Percentiles rank a stretch among this genome's conserved stretches.
Evolutionary conservation across 1,284 basidiomycete genomes (phyloP).

Genomic region (Somion occarium): DNA sequence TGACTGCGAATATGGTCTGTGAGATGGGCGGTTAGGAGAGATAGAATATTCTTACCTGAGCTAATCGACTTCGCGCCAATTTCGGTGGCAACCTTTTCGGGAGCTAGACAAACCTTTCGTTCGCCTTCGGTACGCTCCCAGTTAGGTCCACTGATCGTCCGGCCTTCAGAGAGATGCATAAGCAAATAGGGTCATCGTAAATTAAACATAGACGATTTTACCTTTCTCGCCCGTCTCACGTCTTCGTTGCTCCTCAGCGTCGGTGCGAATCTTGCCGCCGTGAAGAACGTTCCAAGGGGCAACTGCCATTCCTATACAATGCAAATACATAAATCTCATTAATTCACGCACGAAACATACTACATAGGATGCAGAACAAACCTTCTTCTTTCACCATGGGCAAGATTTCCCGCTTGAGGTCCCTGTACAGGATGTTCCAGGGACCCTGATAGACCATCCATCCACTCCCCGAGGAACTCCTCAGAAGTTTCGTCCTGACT

Average conservation of each 20-base stretch:
- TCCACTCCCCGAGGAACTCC: slow-evolving; percentile 16
- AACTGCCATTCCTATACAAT: slow-evolving; percentile 38
- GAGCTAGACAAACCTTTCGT: slow-evolving; percentile 30
- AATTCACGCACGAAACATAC: no score
- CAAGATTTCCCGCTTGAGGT: no score
- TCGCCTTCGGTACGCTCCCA: slow-evolving; percentile 38
- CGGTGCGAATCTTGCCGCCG: slow-evolving; percentile 39
- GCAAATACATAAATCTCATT: no score
- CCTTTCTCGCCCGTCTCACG: no score
- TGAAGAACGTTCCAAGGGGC: slow-evolving; percentile 48
- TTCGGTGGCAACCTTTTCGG: slow-evolving; percentile 39
- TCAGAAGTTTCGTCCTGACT: slow-evolving; percentile 17
- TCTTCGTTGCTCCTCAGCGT: no score
- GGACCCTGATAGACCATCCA: slow-evolving; percentile 44
- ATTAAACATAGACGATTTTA: slow-evolving; percentile 34
- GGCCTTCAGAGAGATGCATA: slow-evolving; percentile 18
- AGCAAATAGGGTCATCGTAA: slow-evolving; percentile 34
- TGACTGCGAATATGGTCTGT: slow-evolving; percentile 25
- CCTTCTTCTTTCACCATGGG: no score
- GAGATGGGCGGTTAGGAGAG: no score
- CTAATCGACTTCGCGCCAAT: slow-evolving; percentile 33
- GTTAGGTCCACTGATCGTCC: slow-evolving; percentile 19
- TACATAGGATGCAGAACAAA: slow-evolving; percentile 57
- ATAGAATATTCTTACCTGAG: no score
- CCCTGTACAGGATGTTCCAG: slow-evolving; percentile 42